These are phyloP conservation scores for Cyberlindnera mycetangii DNA, from an alignment of 805 yeast genomes.

Conservation along the genomic window DNA sequence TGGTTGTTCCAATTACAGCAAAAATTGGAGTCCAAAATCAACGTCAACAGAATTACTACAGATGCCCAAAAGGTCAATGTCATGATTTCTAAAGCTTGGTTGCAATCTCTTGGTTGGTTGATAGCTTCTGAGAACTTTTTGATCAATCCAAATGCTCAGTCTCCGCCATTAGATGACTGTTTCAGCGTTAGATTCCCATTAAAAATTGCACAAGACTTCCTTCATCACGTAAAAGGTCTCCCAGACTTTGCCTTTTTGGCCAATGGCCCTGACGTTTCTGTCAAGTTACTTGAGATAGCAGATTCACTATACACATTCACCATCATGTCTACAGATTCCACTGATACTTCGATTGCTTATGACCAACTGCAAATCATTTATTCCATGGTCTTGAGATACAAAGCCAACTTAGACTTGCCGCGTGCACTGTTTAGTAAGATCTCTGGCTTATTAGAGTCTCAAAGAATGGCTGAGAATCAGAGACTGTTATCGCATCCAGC, in stretches of 20 bases:
- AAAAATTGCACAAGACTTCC: constrained; percentile 23
- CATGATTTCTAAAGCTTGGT: constrained; percentile 24
- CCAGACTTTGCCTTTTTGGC: constrained; percentile 26
- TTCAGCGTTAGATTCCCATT: constrained; percentile 23
- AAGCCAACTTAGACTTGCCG: constrained; percentile 23
- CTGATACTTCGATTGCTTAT: constrained; percentile 16
- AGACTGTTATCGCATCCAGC: background rate
- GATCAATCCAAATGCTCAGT: constrained; percentile 14
- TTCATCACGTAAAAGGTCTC: constrained; percentile 15
- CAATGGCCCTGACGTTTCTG: constrained; percentile 27
- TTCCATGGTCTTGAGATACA: constrained; percentile 20
- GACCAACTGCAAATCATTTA: constrained; percentile 20
- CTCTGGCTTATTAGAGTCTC: constrained; percentile 15
- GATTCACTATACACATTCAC: constrained; percentile 23
- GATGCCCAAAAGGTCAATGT: constrained; percentile 26
- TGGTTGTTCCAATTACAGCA: constrained; percentile 23
- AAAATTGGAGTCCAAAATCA: constrained; percentile 18
- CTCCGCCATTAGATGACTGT: constrained; percentile 17
- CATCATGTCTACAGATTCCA: constrained; percentile 14
- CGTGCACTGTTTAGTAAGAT: constrained; percentile 17
- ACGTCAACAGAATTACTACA: constrained; percentile 10
- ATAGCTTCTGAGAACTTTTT: constrained; percentile 23
- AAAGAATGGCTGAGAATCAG: constrained; percentile 8
- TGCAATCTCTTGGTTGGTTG: constrained; percentile 26
- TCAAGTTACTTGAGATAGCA: constrained; percentile 25